Evolutionary conservation across 495 filamentous ascomycete genomes (phyloP), one percentile per base, ranked within the genome.

Genomic region (Sabuloglossum arenarium): DNA sequence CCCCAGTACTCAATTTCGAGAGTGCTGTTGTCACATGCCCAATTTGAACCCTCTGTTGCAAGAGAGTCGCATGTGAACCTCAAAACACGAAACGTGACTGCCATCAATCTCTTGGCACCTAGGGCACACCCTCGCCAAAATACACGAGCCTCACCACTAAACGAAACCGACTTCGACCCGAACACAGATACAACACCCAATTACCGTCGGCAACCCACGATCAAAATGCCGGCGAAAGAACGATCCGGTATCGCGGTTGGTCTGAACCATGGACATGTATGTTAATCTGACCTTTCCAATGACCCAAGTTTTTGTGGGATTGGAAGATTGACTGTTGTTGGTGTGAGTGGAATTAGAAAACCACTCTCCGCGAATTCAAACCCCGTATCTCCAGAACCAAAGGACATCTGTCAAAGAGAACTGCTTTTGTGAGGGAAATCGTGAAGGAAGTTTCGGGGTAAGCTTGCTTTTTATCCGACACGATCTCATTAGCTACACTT

Each of bases 391-490:
- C 85, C 66, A 79, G 85, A 60, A 84, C 79, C 70, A 94, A 94
- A 77, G 91, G 91, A 61, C 80, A 86, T 68, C 75, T 89, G 67
- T 90, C 85, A 73, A 89, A 88, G 79, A 78, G 86, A 61, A 97
- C 91, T 61, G 79, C 82, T 59, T 96, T 97, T 73, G 90, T 95
- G 60, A 77, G 86, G 62, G 85, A 91, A 67, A 85, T 97, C 69
- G 86, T 94, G 67, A 90, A 88, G 77, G 91, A 97, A 75, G 91
- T 96, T 67, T 74, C 84, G 67, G 85, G 84, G 84, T 87, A 81
- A 54, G 77, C 73, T 29, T 19, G n/a, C 6, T 12, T 53, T 53
- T 56, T 8, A 50, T 42, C 45, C 10, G 31, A 55, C 59, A n/a
- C n/a, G n/a, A n/a, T n/a, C n/a, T n/a, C n/a, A 19, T 58, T 58